Base-by-base conservation (phyloP, 192 early-diverging fungal species). In the Thoreauomyces humboldtii region DNA sequence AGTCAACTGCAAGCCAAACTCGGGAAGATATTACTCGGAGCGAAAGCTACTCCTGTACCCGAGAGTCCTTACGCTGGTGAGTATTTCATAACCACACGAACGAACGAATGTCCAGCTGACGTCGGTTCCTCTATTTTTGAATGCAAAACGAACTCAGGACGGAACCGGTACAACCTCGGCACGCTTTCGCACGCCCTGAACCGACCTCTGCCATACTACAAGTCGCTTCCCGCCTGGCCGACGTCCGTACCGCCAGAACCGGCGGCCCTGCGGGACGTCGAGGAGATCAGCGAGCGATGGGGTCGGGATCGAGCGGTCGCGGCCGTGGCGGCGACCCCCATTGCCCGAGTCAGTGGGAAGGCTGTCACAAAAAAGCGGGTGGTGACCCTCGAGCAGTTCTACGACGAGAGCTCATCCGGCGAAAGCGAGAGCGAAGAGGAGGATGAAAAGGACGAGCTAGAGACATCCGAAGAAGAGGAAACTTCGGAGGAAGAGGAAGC, bases 211-310 rank as follows among this genome's bases (percentile, higher is more conserved):
- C 19, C 51, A 12, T 90, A 89, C 17, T 96, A 96, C 69, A 79
- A 85, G 45, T 73, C 86, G 11, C 74, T 98, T 52, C 87, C 92
- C 5, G 87, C 89, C 29, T 96, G 91, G 89, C 86, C 92, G 14
- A 50, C 61, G 1, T 54, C 73, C 6, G 69, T 71, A 32, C 75
- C 78, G 29, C 81, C 86, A 0, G 83, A 88, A 19, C 47, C 61
- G 50, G 56, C 78, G 0, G 72, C 79, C 0, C 70, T 82, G 15
- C 80, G 81, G 1, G 35, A 67, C 27, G 73, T 69, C 3, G 48
- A 72, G 69, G 67, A 72, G 41, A 55, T 38, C 42, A 36, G 46
- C 11, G 34, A 79, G 45, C 31, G 37, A 27, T 74, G 73, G 72
- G 65, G 64, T 33, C 55, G 71, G 19, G 73, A 79, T 32, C 70